phyloP scores from a whole-genome alignment of 2,329 filamentous ascomycete species.

The Paecilomyces variotii region DNA sequence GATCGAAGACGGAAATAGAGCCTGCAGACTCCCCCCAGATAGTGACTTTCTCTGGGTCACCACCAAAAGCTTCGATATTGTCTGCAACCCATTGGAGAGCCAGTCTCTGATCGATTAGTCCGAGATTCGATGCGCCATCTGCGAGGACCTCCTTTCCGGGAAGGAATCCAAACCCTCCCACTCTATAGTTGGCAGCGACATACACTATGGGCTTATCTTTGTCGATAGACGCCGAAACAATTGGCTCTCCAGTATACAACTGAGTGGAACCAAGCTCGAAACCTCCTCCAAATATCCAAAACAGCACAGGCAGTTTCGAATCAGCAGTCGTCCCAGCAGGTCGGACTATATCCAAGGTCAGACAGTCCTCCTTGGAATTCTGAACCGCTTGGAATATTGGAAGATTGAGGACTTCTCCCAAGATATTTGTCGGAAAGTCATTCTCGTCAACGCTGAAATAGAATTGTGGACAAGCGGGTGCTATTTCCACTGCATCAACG shows the following conservation, averaged over 20 bases:
- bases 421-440: slow-evolving; percentile 33
- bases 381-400: slow-evolving; percentile 49
- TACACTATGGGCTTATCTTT: slow-evolving; percentile 59
- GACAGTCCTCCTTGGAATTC: slow-evolving; percentile 23
- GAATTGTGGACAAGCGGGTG: slow-evolving; percentile 66
- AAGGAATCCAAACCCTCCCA: slow-evolving; percentile 67
- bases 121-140: slow-evolving; percentile 62
- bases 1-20: slow-evolving; percentile 65
- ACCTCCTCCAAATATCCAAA: background rate
- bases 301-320: background rate
- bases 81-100: slow-evolving; percentile 70
- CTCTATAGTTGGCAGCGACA: slow-evolving; percentile 70
- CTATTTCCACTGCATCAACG: slow-evolving; percentile 50
- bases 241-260: background rate
- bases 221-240: background rate
- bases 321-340: background rate
- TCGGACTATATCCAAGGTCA: background rate
- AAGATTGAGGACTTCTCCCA: slow-evolving; percentile 46
- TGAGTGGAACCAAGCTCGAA: background rate
- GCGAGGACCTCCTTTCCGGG: slow-evolving; percentile 58
- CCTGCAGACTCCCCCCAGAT: slow-evolving; percentile 71
- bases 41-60: slow-evolving; percentile 69
- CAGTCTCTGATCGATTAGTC: slow-evolving; percentile 63
- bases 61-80: slow-evolving; percentile 70
- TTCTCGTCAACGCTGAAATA: slow-evolving; percentile 42